phyloP scores from a whole-genome alignment of 139 green algal species.

The Ettlia oleoabundans region DNA sequence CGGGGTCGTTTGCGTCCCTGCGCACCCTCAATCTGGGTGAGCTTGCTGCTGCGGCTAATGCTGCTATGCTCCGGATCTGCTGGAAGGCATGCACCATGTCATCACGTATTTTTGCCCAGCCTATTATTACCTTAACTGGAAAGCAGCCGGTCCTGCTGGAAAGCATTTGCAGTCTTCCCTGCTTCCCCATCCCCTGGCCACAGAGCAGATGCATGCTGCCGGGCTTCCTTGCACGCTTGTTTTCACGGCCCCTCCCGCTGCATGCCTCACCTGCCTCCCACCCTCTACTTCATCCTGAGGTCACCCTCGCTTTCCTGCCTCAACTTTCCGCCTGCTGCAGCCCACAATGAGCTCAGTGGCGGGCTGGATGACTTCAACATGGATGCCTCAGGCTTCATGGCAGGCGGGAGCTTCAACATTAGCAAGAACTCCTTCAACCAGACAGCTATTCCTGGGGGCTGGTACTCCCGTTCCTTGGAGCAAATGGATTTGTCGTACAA shows the following conservation, averaged over 20 bases:
- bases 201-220: too few species aligned
- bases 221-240: too few species aligned
- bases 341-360: not conserved
- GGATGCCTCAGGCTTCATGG: not conserved
- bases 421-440: not conserved
- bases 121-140: too few species aligned
- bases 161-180: not conserved
- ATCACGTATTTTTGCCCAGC: too few species aligned
- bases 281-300: not conserved
- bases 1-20: not conserved
- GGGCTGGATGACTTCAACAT: constrained; percentile 2
- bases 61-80: too few species aligned
- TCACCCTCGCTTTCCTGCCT: not conserved
- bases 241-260: too few species aligned
- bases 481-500: constrained; percentile 5
- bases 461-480: not conserved
- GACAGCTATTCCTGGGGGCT: not conserved
- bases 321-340: not conserved
- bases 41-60: not conserved
- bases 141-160: not conserved
- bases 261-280: too few species aligned
- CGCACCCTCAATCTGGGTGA: not conserved
- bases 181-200: not conserved
- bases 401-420: not conserved
- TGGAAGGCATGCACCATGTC: too few species aligned